phyloP scores from a whole-genome alignment of 805 yeast species.

The Candida ascalaphidarum region DNA sequence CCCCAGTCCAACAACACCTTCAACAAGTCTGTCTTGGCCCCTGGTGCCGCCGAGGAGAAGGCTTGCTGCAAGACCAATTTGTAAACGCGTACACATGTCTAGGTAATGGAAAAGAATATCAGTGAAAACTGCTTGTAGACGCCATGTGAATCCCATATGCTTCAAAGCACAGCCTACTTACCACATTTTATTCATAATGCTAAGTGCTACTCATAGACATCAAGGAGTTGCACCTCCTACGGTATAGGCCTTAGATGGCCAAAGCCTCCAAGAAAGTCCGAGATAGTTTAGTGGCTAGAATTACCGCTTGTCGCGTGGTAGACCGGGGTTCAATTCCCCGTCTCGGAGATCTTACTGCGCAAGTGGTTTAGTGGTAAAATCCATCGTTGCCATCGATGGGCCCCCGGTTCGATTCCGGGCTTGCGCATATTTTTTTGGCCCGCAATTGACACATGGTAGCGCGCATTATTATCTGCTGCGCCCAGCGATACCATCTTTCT shows the following conservation, averaged over 20 bases:
- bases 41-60: constrained; percentile 8
- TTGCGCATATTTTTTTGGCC: constrained; percentile 1
- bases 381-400: constrained; percentile 6
- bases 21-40: constrained; percentile 49
- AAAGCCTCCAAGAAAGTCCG: too few relatives aligned
- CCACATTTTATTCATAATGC: too few relatives aligned
- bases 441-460: too few relatives aligned
- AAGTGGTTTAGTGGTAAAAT: constrained; percentile 5
- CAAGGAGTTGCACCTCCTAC: too few relatives aligned
- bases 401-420: constrained; percentile 6
- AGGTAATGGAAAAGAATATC: too few relatives aligned
- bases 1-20: constrained; percentile 63
- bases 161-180: too few relatives aligned
- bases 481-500: too few relatives aligned
- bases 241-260: too few relatives aligned
- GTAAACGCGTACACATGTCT: constrained; percentile 5
- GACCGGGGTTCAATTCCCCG: constrained; percentile 12
- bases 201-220: too few relatives aligned
- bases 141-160: too few relatives aligned
- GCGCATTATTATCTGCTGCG: too few relatives aligned
- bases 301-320: constrained; percentile 10
- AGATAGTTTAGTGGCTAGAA: constrained; percentile 10
- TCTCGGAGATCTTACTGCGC: constrained; percentile 6
- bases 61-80: constrained; percentile 31
- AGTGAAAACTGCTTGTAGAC: too few relatives aligned